A percentile compares a stretch with the other conserved stretches of the same genome.
phyloP scores from a whole-genome alignment of 108 stramenopile genomes.

The Craspedostauros australis region DNA sequence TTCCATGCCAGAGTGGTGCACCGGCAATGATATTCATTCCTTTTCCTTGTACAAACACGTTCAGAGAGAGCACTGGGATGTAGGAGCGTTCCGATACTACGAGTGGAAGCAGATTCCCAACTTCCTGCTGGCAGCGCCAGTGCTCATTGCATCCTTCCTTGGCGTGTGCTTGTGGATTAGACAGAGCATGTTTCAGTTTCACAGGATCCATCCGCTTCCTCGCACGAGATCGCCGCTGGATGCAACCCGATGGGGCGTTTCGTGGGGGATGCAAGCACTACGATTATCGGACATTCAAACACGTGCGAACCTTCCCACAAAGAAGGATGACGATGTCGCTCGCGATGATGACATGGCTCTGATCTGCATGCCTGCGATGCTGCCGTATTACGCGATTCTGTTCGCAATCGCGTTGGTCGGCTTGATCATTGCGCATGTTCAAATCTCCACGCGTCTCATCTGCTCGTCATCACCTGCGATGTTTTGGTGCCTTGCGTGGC shows the following conservation, averaged over 20 bases:
- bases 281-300: too few species aligned
- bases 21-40: conserved; percentile 4
- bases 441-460: conserved; percentile 78
- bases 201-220: too few species aligned
- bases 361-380: too few species aligned
- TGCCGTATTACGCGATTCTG: conserved; percentile 70
- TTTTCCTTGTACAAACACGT: conserved; percentile 76
- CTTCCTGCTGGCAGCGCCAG: conserved; percentile 68
- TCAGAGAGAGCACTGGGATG: conserved; percentile 84
- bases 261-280: too few species aligned
- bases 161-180: conserved; percentile 57
- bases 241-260: too few species aligned
- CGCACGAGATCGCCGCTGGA: too few species aligned
- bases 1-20: conserved; percentile 53
- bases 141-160: conserved; percentile 31
- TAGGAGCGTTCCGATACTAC: conserved; percentile 76
- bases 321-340: too few species aligned
- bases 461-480: conserved; percentile 76
- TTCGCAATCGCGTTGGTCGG: conserved; percentile 52
- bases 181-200: conserved; percentile 17
- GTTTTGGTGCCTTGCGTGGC: conserved; percentile 62
- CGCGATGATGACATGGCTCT: too few species aligned
- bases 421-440: conserved; percentile 69
- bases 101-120: conserved; percentile 78
- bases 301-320: too few species aligned